Base-by-base conservation (phyloP, 176 grass and related monocot genomes). In the Echinochloa phyllopogon region DNA sequence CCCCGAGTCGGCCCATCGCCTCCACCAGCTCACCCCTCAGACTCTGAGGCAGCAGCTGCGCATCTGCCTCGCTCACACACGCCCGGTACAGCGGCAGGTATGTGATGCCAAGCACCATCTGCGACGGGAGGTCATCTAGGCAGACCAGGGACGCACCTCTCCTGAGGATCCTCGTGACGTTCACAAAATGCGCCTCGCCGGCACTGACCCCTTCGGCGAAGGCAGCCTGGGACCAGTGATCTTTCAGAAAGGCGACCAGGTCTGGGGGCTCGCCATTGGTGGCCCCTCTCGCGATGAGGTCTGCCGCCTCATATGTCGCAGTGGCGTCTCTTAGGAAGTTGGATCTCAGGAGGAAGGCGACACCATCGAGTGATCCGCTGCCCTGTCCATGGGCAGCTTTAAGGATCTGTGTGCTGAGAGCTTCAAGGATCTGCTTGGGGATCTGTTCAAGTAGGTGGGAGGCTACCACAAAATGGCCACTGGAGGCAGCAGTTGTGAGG, bases 11-110 rank as follows among this genome's bases (percentile, higher is more conserved):
- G 15, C 39, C 73, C 14, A 89, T 66, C 6, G 89, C 94, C 27
- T 85, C 87, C 20, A 94, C 44, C 50, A 97, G 87, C 85, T 84
- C 87, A 15, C 94, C 92, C 71, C 92, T 85, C 75, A 88, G 85
- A 17, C 86, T 90, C 43, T 97, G 92, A 1, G 94, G 92, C 67
- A 97, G 67, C 80, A 97, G 24, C 65, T 59, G 74, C 37, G 85
- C 89, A 0, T 60, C 76, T 1, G 83, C 58, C 57, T 60, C 57
- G 1, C 41, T 37, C 38, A 16, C 3, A 15, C 91, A 94, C 20
- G 86, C 87, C 53, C 72, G 87, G 55, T 94, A 94, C 71, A 94
- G 86, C 3, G 89, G 87, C 83, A 94, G 75, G 85, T 94, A 97
- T 0, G 80, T 42, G 1, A 97, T 92, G 7, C 89, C 92, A 4